Evolutionary conservation across 495 filamentous ascomycete genomes (phyloP).

Genomic region (Platismatia glauca): DNA sequence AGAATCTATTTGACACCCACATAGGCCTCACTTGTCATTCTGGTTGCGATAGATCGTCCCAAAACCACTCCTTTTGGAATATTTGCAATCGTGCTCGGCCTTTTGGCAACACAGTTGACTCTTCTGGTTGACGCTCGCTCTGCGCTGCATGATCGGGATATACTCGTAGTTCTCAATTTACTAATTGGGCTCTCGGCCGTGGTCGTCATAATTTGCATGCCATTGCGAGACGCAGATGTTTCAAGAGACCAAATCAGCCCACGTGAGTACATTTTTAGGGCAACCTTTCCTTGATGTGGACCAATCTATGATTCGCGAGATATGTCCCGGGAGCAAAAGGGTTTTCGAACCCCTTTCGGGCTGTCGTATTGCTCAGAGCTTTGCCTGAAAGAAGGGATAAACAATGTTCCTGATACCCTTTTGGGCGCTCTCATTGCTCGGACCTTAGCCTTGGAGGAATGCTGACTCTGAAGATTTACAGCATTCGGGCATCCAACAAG

Average conservation of each 20-base stretch:
- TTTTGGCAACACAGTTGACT: constrained; percentile 31
- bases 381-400: too few relatives aligned
- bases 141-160: constrained; percentile 26
- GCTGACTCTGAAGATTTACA: too few relatives aligned
- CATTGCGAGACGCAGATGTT: constrained; percentile 54
- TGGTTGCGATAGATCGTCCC: constrained; percentile 43
- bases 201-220: constrained; percentile 57
- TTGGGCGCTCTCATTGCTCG: too few relatives aligned
- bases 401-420: too few relatives aligned
- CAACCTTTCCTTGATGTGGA: too few relatives aligned
- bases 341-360: too few relatives aligned
- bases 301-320: too few relatives aligned
- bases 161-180: constrained; percentile 36
- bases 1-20: constrained; percentile 11
- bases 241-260: constrained; percentile 52
- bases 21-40: constrained; percentile 35
- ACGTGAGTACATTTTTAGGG: too few relatives aligned
- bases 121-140: constrained; percentile 28
- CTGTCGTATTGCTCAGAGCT: too few relatives aligned
- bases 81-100: constrained; percentile 30
- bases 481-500: constrained; percentile 49
- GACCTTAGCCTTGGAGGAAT: too few relatives aligned
- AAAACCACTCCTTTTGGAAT: constrained; percentile 37
- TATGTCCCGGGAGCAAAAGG: too few relatives aligned
- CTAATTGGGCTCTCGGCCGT: constrained; percentile 37